Evolutionary conservation across 257 asterid species (phyloP).

Genomic region (Solanum rostratum): DNA sequence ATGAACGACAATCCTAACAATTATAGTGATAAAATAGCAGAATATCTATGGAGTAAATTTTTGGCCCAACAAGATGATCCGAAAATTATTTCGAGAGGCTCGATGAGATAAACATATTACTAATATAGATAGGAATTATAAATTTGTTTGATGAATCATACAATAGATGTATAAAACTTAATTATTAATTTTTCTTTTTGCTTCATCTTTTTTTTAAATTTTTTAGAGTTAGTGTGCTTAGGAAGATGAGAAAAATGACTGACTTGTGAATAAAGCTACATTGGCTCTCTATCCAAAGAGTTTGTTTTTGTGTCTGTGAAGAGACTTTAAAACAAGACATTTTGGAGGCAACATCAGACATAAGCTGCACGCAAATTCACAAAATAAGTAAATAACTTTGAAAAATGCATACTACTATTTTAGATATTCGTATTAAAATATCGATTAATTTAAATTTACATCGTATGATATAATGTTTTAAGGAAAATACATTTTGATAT

Average conservation of each 20-base stretch:
- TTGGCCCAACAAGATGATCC: no score
- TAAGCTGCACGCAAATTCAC: not conserved
- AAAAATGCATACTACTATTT: not conserved
- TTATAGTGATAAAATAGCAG: no score
- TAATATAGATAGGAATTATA: no score
- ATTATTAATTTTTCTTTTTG: no score
- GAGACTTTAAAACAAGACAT: not conserved
- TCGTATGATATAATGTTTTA: not conserved
- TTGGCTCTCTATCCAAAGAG: conserved; percentile 1
- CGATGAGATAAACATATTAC: no score
- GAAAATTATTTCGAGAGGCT: no score
- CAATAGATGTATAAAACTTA: no score
- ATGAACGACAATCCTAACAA: no score
- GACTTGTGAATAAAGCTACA: conserved; percentile 1
- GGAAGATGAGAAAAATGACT: not conserved
- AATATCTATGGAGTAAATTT: no score
- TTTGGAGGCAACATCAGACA: not conserved
- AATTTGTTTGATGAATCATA: no score
- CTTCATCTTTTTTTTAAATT: no score
- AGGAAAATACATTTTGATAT: no score
- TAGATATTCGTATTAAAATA: not conserved
- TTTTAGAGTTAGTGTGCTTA: not conserved
- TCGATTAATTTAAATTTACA: not conserved
- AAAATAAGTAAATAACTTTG: not conserved
- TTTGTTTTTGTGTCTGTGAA: not conserved